Conservation (phyloP, 1,284 basidiomycete genomes). For the Ganoderma resinaceum region DNA sequence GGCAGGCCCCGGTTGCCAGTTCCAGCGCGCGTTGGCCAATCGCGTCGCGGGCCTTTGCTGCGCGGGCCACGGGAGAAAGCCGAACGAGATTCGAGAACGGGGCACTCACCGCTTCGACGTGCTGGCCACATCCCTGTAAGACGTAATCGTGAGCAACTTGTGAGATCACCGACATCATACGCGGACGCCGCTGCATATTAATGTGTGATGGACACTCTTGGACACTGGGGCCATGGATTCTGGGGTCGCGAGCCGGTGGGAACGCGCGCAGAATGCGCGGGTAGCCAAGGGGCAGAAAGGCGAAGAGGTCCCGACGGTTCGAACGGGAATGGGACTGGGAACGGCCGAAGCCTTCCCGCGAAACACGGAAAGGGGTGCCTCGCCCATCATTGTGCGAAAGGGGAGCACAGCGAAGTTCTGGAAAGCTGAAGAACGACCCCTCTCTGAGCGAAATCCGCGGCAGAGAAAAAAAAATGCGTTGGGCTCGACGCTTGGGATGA, state of each 20-base stretch:
- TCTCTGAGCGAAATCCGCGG: background rate
- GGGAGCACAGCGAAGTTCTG: background rate
- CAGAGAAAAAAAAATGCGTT: background rate
- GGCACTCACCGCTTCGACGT: conserved; percentile 67
- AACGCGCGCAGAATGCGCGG: background rate
- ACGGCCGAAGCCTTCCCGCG: conserved; percentile 7
- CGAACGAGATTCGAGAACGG: conserved; percentile 18
- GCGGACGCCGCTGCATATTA: conserved; percentile 15
- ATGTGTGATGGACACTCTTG: background rate
- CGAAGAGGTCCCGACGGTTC: background rate
- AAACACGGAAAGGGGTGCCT: background rate
- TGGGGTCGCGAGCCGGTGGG: background rate
- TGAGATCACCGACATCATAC: conserved; percentile 14
- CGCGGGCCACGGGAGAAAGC: conserved; percentile 10
- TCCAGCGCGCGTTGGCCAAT: background rate
- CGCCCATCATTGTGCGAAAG: background rate
- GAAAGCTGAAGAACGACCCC: background rate
- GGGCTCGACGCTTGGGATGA: background rate
- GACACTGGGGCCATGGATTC: background rate
- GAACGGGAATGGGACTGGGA: background rate
- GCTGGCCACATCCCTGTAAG: conserved; percentile 66
- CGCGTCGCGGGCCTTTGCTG: background rate
- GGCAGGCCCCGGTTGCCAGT: background rate
- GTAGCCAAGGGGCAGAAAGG: background rate
- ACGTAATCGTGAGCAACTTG: conserved; percentile 30